Percentiles rank a stretch among this genome's conserved stretches.
These are phyloP conservation scores for Sodiomyces alkalinus DNA, from an alignment of 2,329 filamentous ascomycete species.

Conservation along the genomic window DNA sequence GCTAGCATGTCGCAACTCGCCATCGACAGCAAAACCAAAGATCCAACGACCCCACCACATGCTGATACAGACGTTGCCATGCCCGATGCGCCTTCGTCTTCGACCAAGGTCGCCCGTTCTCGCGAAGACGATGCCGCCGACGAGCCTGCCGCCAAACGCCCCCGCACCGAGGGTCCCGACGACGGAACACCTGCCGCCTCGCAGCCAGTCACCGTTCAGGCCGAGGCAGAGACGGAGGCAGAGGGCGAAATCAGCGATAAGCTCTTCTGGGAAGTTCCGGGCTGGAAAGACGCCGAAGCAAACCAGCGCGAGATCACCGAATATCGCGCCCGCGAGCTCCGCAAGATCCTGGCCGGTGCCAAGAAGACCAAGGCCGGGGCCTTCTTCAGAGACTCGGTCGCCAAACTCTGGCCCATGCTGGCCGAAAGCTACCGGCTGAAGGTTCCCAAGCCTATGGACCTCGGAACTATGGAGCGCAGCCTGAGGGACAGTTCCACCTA, in stretches of 20 bases:
- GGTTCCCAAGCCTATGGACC: conserved; percentile 68
- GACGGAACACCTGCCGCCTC: too few relatives aligned
- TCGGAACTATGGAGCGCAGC: conserved; percentile 67
- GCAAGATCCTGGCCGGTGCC: conserved; percentile 53
- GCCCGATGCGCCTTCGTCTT: conserved; percentile 32
- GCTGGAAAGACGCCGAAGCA: conserved; percentile 25
- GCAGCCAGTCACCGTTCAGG: too few relatives aligned
- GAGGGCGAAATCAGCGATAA: conserved; percentile 7
- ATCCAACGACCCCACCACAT: not conserved
- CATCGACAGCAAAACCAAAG: conserved; percentile 13
- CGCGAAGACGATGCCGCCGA: conserved; percentile 58
- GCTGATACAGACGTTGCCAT: conserved; percentile 28
- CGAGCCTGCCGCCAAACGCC: conserved; percentile 64
- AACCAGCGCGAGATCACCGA: conserved; percentile 37
- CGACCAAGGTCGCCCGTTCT: conserved; percentile 52
- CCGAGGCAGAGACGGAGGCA: too few relatives aligned
- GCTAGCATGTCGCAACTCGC: conserved; percentile 23
- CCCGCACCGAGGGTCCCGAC: conserved; percentile 50
- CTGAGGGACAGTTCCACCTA: conserved; percentile 55
- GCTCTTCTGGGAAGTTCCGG: conserved; percentile 16
- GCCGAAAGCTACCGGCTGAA: conserved; percentile 57
- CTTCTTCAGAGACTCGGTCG: conserved; percentile 65
- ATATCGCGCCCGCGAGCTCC: conserved; percentile 45
- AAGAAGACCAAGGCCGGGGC: conserved; percentile 76
- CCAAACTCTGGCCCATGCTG: conserved; percentile 58